Percentiles rank a stretch among this genome's conserved stretches.
Evolutionary conservation across 306 rosid species (phyloP).

Genomic region (Dalbergia cultrata): DNA sequence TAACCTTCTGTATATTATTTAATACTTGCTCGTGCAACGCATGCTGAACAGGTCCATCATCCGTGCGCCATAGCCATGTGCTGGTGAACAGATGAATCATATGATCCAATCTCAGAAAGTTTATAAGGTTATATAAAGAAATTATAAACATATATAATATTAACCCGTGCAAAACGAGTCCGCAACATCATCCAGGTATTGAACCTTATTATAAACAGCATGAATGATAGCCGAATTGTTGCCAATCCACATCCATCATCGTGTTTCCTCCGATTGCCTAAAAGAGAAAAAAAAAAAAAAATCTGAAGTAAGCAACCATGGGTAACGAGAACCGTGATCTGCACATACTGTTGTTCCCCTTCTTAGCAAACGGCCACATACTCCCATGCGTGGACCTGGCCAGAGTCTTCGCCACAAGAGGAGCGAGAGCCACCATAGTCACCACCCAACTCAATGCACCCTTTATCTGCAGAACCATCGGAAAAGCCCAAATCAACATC

Average conservation of each 20-base stretch:
- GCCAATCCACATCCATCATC: neutral
- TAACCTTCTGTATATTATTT: neutral
- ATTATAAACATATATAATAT: neutral
- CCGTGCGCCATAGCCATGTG: neutral
- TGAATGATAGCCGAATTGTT: neutral
- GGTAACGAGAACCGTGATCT: conserved; percentile 24
- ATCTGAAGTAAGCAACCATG: neutral
- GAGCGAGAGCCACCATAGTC: conserved; percentile 43
- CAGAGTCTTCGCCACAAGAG: conserved; percentile 47
- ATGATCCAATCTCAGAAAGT: no score
- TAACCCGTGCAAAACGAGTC: conserved; percentile 37
- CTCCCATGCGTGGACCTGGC: conserved; percentile 48
- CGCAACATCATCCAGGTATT: no score
- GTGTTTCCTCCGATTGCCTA: no score
- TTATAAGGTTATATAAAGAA: no score
- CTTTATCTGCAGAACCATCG: conserved; percentile 45
- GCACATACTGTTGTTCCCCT: conserved; percentile 50
- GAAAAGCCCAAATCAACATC: conserved; percentile 38
- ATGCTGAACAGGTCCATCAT: neutral
- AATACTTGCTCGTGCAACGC: neutral
- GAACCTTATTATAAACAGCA: neutral
- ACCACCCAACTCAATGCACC: conserved; percentile 47
- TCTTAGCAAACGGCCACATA: conserved; percentile 50
- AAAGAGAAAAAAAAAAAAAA: no score
- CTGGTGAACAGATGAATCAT: neutral